Conservation (phyloP, 495 filamentous ascomycete genomes). For the Podospora comata region DNA sequence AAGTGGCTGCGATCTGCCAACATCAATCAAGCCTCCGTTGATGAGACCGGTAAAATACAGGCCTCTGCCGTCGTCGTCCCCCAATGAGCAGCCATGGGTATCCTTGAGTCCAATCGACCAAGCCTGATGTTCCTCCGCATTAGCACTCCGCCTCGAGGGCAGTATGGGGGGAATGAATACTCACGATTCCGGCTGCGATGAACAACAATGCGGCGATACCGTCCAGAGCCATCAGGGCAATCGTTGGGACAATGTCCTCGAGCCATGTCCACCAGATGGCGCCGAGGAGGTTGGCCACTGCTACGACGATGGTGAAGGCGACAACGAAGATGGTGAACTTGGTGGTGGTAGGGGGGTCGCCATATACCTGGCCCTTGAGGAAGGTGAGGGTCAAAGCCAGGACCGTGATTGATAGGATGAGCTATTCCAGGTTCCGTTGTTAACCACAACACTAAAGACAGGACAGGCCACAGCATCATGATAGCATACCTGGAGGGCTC, state of each 20-base stretch:
- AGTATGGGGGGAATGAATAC: conserved; percentile 25
- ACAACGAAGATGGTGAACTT: conserved; percentile 49
- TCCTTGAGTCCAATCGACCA: conserved; percentile 44
- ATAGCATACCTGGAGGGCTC: neutral
- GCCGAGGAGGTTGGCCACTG: conserved; percentile 37
- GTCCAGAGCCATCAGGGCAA: conserved; percentile 44
- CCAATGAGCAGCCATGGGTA: conserved; percentile 31
- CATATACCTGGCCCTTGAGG: conserved; percentile 42
- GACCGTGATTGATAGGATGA: conserved; percentile 45
- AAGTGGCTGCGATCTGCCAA: neutral
- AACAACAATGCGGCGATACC: conserved; percentile 43
- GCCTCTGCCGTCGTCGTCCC: conserved; percentile 3
- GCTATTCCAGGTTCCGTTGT: conserved; percentile 24
- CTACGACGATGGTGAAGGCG: conserved; percentile 46
- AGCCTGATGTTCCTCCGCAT: conserved; percentile 32
- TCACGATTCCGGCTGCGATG: conserved; percentile 54
- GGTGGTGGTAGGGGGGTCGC: conserved; percentile 38
- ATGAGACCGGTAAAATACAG: conserved; percentile 34
- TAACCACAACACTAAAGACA: neutral
- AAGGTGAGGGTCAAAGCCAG: conserved; percentile 48
- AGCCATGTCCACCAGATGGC: conserved; percentile 31
- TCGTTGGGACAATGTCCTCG: conserved; percentile 35
- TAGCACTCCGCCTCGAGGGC: neutral
- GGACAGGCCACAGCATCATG: neutral
- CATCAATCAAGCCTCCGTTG: conserved; percentile 33